Evolutionary conservation across 2,329 filamentous ascomycete genomes (phyloP).

Genomic region (Colletotrichum echinochloae): DNA sequence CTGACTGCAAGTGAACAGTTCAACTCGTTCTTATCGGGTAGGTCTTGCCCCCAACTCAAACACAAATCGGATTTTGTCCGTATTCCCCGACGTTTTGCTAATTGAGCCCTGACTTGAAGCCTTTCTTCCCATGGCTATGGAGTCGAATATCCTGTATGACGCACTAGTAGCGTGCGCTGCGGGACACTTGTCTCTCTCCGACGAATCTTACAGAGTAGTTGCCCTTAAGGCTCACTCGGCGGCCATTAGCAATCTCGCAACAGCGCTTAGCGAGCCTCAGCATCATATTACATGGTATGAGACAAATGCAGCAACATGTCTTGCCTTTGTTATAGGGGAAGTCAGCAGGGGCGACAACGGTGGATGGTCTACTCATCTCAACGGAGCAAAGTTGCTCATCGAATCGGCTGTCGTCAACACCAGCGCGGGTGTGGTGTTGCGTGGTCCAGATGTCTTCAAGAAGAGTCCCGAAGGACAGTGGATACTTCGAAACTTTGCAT

Average conservation of each 20-base stretch:
- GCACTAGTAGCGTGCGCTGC: constrained; percentile 37
- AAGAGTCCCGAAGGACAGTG: constrained; percentile 39
- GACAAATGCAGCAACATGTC: constrained; percentile 35
- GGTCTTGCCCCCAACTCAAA: neutral
- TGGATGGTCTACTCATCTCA: constrained; percentile 37
- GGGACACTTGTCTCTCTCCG: constrained; percentile 33
- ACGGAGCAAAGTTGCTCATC: constrained; percentile 38
- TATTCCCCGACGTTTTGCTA: neutral
- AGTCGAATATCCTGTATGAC: constrained; percentile 38
- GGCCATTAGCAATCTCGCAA: constrained; percentile 30
- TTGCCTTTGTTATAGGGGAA: constrained; percentile 37
- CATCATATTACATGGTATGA: constrained; percentile 34
- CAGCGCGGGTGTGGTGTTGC: constrained; percentile 11
- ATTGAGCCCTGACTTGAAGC: neutral
- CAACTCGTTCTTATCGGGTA: constrained; percentile 36
- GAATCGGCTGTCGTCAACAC: constrained; percentile 20
- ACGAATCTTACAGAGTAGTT: constrained; percentile 21
- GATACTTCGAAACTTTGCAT: constrained; percentile 42
- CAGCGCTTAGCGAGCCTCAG: constrained; percentile 25
- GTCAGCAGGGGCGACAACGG: constrained; percentile 25
- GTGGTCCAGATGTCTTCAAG: constrained; percentile 36
- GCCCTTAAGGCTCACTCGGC: constrained; percentile 33
- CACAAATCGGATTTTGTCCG: accelerated
- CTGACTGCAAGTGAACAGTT: constrained; percentile 35
- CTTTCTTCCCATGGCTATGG: constrained; percentile 42